A percentile compares a stretch with the other conserved stretches of the same genome.
Conservation (phyloP, 2,329 filamentous ascomycete species). For the Trichoderma cornu-damae region DNA sequence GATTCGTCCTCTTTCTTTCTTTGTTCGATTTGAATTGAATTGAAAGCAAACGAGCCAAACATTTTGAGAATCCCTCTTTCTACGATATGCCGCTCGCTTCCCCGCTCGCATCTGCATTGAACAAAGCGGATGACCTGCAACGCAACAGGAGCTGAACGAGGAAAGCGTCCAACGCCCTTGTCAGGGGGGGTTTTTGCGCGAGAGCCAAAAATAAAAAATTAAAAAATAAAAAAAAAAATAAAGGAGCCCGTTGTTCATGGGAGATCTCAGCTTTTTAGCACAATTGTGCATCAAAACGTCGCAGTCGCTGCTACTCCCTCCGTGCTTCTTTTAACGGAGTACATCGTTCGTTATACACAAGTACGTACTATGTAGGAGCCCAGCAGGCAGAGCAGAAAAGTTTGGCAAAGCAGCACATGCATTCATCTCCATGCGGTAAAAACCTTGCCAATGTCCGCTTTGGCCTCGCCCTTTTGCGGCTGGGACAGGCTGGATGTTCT, state of each 20-base stretch:
- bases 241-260: slow-evolving; percentile 5
- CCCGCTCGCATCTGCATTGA: slow-evolving; percentile 17
- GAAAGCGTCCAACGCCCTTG: slow-evolving; percentile 12
- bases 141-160: not conserved
- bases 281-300: not conserved
- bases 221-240: too few relatives aligned
- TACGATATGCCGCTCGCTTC: slow-evolving; percentile 15
- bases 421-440: not conserved
- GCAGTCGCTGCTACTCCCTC: slow-evolving; percentile 7
- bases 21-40: too few relatives aligned
- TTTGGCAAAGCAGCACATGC: too few relatives aligned
- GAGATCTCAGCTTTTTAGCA: slow-evolving; percentile 10
- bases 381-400: too few relatives aligned
- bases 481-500: slow-evolving; percentile 1
- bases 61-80: not conserved
- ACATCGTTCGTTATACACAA: too few relatives aligned
- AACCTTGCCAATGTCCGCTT: slow-evolving; percentile 13
- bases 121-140: not conserved
- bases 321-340: too few relatives aligned
- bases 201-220: too few relatives aligned
- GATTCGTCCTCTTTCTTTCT: too few relatives aligned
- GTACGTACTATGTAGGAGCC: too few relatives aligned
- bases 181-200: slow-evolving; percentile 11
- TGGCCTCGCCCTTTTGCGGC: slow-evolving; percentile 1
- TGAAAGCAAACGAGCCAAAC: slow-evolving; percentile 1